A percentile compares a stretch with the other conserved stretches of the same genome.
Evolutionary conservation across 768 basidiomycete species (phyloP).

Genomic region (Fistulinella prunicolor): DNA sequence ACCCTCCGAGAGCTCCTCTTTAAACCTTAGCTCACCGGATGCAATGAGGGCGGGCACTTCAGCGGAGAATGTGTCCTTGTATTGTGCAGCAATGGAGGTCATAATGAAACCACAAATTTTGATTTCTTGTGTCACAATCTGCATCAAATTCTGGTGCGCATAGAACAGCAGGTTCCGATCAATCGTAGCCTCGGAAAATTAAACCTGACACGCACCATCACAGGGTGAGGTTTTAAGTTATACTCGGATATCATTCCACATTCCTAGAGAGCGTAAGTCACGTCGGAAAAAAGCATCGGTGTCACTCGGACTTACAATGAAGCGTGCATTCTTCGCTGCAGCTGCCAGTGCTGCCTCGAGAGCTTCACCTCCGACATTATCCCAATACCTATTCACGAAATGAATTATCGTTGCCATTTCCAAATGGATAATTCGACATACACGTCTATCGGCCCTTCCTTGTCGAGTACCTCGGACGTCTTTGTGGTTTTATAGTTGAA

Average conservation of each 20-base stretch:
- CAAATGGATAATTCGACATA: conserved; percentile 19
- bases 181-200: conserved; percentile 5
- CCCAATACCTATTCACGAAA: conserved; percentile 20
- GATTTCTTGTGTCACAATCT: conserved; percentile 40
- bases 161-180: background rate
- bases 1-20: conserved; percentile 44
- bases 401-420: background rate
- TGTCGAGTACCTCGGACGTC: conserved; percentile 48
- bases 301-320: conserved; percentile 35
- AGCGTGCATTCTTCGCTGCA: conserved; percentile 43
- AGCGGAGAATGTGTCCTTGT: conserved; percentile 41
- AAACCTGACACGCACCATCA: conserved; percentile 6
- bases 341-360: conserved; percentile 52
- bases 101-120: conserved; percentile 47
- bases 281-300: no score
- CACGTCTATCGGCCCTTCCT: conserved; percentile 57
- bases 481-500: conserved; percentile 71
- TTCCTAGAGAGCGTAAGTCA: conserved; percentile 23
- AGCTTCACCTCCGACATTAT: conserved; percentile 57
- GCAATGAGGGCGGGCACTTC: conserved; percentile 41
- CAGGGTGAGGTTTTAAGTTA: conserved; percentile 5
- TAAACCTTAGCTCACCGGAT: conserved; percentile 45
- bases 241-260: conserved; percentile 28
- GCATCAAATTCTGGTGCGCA: conserved; percentile 34
- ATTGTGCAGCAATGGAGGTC: conserved; percentile 26